Base-by-base conservation (phyloP, 1,284 basidiomycete species). In the Lentinula novae-zelandiae region DNA sequence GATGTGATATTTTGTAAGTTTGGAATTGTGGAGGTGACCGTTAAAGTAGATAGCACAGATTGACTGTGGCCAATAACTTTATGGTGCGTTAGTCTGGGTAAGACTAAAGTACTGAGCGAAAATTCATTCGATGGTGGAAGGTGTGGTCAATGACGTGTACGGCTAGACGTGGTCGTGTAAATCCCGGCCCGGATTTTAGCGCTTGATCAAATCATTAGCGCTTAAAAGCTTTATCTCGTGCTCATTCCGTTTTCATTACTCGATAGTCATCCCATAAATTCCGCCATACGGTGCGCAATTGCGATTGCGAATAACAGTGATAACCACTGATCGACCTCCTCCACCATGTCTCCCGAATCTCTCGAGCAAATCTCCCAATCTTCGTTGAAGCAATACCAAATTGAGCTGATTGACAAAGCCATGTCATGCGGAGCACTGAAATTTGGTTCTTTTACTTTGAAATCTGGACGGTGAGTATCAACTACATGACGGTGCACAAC, bases 371-470 rank as follows among this genome's bases (percentile, higher is more conserved):
- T 5, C 44, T 46, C 27, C 27, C 27, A 27, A 27, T 46, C 44
- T 20, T 12, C 12, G n/a, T 22, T 46, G 44, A 46, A 46, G 44
- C 10, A 20, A 46, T 72, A 73, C 57, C 73, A 74, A 65, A 68
- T 69, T 10, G 76, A 78, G 40, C 68, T 81, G 31, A 81, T 81
- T 53, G 72, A 77, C 57, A 75, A 78, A 62, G 70, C 78, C 5
- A 81, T 80, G 78, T 68, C 71, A 1, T 82, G 83, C 15, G 86
- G 85, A 34, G 90, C 90, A 0, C 85, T 98, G 68, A 90, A 93
- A 71, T 96, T 98, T 72, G 93, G 96, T 60, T 79, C 87, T 8
- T 97, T 97, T 75, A 91, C 89, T 1, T 83, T 97, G 62, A 99
- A 99, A 82, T 96, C 93, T 39, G 96, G 96, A 66, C 87, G 96